phyloP scores from a whole-genome alignment of 1,284 basidiomycete genomes.

The Ustilago vetiveriae region DNA sequence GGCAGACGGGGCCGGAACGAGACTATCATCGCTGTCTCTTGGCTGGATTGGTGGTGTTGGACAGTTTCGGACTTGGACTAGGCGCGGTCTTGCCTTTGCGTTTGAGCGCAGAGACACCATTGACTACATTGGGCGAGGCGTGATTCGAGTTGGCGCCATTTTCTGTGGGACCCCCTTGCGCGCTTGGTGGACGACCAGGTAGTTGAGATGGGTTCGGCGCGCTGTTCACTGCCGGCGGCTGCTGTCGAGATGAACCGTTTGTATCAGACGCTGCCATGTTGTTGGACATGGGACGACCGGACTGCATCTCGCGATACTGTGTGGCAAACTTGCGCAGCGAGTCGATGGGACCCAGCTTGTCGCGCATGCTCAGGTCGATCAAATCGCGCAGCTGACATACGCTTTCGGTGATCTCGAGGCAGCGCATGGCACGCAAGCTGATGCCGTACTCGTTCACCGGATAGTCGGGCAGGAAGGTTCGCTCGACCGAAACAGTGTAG shows the following conservation, averaged over 20 bases:
- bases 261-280: constrained; percentile 11
- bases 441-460: constrained; percentile 63
- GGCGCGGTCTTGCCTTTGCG: constrained; percentile 44
- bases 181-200: constrained; percentile 32
- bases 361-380: constrained; percentile 51
- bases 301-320: constrained; percentile 42
- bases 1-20: not conserved
- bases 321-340: constrained; percentile 46
- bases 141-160: constrained; percentile 24
- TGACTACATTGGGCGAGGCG: constrained; percentile 31
- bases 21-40: constrained; percentile 35
- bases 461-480: constrained; percentile 48
- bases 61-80: constrained; percentile 43
- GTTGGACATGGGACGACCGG: constrained; percentile 16
- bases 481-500: constrained; percentile 45
- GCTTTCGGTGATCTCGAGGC: constrained; percentile 60
- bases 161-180: constrained; percentile 28
- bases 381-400: constrained; percentile 58
- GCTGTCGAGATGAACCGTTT: constrained; percentile 9
- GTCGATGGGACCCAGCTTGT: constrained; percentile 49
- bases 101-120: constrained; percentile 28
- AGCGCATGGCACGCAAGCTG: constrained; percentile 58
- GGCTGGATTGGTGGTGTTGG: constrained; percentile 26
- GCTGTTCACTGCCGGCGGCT: constrained; percentile 1
- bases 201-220: constrained; percentile 19